Conservation (phyloP, 73 alveolate genomes). For the Symbiodinium natans region DNA sequence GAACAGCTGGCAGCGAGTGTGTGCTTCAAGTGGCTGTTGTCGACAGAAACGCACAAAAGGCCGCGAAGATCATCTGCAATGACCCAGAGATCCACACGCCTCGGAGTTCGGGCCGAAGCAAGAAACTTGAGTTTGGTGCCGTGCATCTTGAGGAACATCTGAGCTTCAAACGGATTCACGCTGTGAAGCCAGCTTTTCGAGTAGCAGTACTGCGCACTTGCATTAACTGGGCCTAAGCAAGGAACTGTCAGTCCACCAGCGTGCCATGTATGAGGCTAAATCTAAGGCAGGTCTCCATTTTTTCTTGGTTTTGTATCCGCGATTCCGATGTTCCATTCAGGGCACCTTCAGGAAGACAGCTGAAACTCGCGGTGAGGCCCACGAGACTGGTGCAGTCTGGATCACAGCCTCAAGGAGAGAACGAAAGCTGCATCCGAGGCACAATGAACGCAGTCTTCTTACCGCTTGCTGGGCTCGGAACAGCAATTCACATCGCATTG, state of each 20-base stretch:
- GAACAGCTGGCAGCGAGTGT: too few relatives aligned
- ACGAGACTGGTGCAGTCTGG: conserved; percentile 51
- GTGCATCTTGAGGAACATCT: not conserved
- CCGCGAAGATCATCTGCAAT: conserved; percentile 63
- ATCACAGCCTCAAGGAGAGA: conserved; percentile 29
- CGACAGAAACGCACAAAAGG: conserved; percentile 60
- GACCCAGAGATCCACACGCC: conserved; percentile 86
- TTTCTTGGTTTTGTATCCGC: too few relatives aligned
- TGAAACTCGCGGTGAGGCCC: not conserved
- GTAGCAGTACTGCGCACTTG: conserved; percentile 60
- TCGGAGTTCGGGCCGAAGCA: too few relatives aligned
- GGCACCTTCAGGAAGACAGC: conserved; percentile 58
- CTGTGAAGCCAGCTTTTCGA: conserved; percentile 68
- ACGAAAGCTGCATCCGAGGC: not conserved
- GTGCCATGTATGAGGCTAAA: not conserved
- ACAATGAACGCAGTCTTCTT: not conserved
- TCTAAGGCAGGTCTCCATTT: too few relatives aligned
- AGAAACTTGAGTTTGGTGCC: not conserved
- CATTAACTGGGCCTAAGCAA: conserved; percentile 35
- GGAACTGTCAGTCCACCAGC: not conserved
- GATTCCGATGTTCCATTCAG: not conserved
- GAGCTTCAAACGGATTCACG: conserved; percentile 38
- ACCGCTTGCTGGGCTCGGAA: not conserved
- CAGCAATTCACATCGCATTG: conserved; percentile 82
- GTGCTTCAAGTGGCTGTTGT: conserved; percentile 43